Evolutionary conservation across 2,329 filamentous ascomycete species (phyloP).

Genomic region (Xylaria sp.): DNA sequence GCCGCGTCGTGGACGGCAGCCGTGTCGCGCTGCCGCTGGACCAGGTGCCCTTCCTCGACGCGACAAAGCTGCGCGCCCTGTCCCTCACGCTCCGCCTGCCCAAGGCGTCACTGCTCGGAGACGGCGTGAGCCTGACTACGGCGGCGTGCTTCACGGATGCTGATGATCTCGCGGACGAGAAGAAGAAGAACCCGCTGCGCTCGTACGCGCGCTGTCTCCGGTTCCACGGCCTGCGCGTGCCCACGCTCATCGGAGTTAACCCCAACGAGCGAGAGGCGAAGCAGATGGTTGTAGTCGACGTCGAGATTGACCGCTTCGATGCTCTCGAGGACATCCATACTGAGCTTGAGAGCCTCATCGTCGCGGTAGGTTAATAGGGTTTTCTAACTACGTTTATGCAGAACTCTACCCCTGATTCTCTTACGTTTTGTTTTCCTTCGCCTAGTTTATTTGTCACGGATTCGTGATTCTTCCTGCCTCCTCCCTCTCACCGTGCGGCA

Average conservation of each 20-base stretch:
- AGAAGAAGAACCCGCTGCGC: constrained; percentile 34
- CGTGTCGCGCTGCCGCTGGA: constrained; percentile 38
- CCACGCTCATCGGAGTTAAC: constrained; percentile 75
- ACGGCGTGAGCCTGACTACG: constrained; percentile 59
- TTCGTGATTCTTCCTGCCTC: background rate
- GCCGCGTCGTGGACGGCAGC: constrained; percentile 42
- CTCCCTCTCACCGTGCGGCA: background rate
- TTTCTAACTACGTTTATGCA: background rate
- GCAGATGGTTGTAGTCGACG: constrained; percentile 68
- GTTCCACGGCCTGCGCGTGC: constrained; percentile 64
- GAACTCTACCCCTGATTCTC: background rate
- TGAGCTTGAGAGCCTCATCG: constrained; percentile 63
- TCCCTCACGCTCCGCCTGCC: constrained; percentile 63
- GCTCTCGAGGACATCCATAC: constrained; percentile 56
- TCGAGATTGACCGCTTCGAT: constrained; percentile 64
- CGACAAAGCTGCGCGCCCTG: constrained; percentile 50
- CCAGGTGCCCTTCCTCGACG: constrained; percentile 44
- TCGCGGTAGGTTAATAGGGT: constrained; percentile 56
- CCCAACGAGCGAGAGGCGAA: constrained; percentile 69
- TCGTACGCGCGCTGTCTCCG: constrained; percentile 49
- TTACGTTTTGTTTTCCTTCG: background rate
- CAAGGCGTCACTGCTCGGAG: constrained; percentile 72
- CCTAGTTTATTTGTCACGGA: background rate
- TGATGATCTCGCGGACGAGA: background rate
- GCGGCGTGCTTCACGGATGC: constrained; percentile 49